A percentile compares a stretch with the other conserved stretches of the same genome.
These are phyloP conservation scores for Hypoxylon sp. DNA, from an alignment of 2,329 filamentous ascomycete species.

Conservation along the genomic window DNA sequence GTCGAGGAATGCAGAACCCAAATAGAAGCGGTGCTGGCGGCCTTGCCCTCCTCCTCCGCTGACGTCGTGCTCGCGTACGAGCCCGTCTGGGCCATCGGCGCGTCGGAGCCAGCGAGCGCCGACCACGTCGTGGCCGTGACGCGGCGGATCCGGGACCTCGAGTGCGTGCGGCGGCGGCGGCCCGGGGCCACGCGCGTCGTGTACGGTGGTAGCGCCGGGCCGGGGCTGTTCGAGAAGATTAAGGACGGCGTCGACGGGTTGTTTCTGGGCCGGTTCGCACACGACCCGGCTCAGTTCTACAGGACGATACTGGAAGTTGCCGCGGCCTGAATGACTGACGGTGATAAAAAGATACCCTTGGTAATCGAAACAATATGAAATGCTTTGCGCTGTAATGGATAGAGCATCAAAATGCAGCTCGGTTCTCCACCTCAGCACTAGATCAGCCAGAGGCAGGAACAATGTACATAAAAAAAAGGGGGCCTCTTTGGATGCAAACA, in stretches of 20 bases:
- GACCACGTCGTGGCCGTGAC: constrained; percentile 80
- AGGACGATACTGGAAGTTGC: constrained; percentile 80
- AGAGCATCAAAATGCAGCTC: neutral
- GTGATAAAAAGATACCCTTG: neutral
- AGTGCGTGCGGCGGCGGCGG: constrained; percentile 62
- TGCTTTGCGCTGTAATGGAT: neutral
- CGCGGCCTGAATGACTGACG: constrained; percentile 48
- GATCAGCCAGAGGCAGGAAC: neutral
- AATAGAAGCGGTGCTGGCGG: constrained; percentile 71
- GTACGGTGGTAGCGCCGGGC: constrained; percentile 86
- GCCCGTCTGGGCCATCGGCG: constrained; percentile 90
- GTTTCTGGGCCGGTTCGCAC: constrained; percentile 84
- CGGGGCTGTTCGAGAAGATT: constrained; percentile 77
- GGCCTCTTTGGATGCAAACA: neutral
- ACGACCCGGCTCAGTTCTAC: constrained; percentile 77
- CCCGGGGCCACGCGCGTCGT: constrained; percentile 76
- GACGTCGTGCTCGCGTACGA: constrained; percentile 86
- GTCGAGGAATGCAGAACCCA: constrained; percentile 75
- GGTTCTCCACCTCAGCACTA: no score
- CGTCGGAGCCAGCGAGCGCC: constrained; percentile 75
- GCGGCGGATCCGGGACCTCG: constrained; percentile 67
- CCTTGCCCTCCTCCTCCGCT: constrained; percentile 67
- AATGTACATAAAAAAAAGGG: no score
- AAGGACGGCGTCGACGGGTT: constrained; percentile 80
- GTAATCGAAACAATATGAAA: neutral